A percentile compares a stretch with the other conserved stretches of the same genome.
These are phyloP conservation scores for Saccharomycopsis hybrid DNA, from an alignment of 1,139 yeast species.

Conservation along the genomic window DNA sequence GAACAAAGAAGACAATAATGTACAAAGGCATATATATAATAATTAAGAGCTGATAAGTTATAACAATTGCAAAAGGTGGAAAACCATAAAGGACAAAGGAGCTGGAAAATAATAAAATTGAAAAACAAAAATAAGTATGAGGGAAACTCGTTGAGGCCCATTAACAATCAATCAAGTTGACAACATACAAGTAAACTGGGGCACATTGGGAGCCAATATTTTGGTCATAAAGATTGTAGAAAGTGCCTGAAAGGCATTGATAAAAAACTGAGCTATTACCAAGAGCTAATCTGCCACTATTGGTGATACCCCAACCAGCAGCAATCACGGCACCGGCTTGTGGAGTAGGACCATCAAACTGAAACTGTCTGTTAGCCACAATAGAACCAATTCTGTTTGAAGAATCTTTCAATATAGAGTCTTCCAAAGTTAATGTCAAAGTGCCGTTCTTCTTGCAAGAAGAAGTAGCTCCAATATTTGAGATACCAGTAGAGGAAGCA, in stretches of 20 bases:
- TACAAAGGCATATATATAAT: not conserved
- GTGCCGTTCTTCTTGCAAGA: conserved; percentile 50
- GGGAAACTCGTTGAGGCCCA: not conserved
- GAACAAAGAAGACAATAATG: not conserved
- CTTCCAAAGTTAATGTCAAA: conserved; percentile 48
- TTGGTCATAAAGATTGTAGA: conserved; percentile 77
- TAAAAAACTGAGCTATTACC: conserved; percentile 62
- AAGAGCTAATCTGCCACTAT: conserved; percentile 61
- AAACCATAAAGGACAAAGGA: not conserved
- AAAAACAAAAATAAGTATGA: not conserved
- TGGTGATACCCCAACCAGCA: conserved; percentile 67
- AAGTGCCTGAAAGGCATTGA: conserved; percentile 74
- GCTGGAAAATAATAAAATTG: not conserved
- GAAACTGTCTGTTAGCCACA: conserved; percentile 83
- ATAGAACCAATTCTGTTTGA: conserved; percentile 72
- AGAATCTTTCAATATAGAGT: conserved; percentile 50
- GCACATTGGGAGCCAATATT: conserved; percentile 60
- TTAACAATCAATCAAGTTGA: conserved; percentile 60
- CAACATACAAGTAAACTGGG: conserved; percentile 55
- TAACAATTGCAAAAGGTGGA: not conserved
- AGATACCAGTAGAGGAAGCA: conserved; percentile 29
- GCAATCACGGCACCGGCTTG: conserved; percentile 86
- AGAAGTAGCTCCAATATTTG: conserved; percentile 30
- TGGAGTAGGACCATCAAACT: conserved; percentile 86
- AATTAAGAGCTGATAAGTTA: not conserved